Percentiles rank a stretch among this genome's conserved stretches.
Conservation (phyloP, 176 grass and related monocot genomes). For the Panicum miliaceum region DNA sequence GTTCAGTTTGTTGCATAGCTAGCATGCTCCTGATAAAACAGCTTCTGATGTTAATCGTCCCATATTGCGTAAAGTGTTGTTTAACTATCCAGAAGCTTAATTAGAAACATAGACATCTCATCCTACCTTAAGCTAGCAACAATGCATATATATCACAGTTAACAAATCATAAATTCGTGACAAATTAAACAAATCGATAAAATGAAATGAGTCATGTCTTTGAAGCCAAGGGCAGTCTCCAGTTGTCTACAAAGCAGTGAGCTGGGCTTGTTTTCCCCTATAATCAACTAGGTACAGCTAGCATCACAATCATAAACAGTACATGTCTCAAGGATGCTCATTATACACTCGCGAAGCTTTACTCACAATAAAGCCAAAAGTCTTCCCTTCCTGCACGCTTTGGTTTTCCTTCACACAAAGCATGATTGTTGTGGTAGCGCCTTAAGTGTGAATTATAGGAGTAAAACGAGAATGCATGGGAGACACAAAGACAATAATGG, state of each 20-base stretch:
- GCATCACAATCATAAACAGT: not conserved
- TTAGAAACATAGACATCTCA: not conserved
- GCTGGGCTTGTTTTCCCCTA: not conserved
- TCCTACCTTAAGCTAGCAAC: not conserved
- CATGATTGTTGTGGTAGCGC: not conserved
- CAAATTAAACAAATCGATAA: not conserved
- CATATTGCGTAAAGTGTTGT: slow-evolving; percentile 16
- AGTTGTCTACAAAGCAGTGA: slow-evolving; percentile 45
- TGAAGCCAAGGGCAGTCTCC: slow-evolving; percentile 40
- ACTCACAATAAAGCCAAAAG: not conserved
- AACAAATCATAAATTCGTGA: not conserved
- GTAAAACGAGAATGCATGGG: not conserved
- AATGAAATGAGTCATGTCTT: slow-evolving; percentile 30
- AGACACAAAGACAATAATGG: slow-evolving; percentile 34
- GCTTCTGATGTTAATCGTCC: slow-evolving; percentile 9
- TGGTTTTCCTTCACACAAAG: slow-evolving; percentile 14
- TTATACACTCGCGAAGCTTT: slow-evolving; percentile 10
- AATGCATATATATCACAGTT: not conserved
- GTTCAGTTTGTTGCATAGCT: not conserved
- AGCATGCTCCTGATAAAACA: not conserved
- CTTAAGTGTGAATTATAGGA: not conserved
- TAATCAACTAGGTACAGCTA: not conserved
- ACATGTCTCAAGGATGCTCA: slow-evolving; percentile 11
- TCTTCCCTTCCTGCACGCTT: not conserved
- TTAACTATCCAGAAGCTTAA: slow-evolving; percentile 22